Percentiles rank a stretch among this genome's conserved stretches.
phyloP scores from a whole-genome alignment of 495 filamentous ascomycete genomes.

The Podospora pseudoanserina region DNA sequence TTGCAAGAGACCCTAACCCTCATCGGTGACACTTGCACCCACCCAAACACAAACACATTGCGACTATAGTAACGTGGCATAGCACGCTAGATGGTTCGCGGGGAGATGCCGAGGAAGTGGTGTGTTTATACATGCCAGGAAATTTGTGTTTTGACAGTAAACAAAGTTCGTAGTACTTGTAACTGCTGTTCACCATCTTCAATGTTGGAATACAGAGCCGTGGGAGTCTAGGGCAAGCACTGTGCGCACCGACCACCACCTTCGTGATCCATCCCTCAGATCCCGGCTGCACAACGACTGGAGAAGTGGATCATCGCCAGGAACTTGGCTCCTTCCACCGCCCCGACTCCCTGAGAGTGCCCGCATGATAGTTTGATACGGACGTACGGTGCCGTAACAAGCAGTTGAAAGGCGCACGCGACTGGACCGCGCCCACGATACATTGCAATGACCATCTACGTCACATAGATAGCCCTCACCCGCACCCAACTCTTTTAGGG shows the following conservation, averaged over 20 bases:
- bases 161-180: not conserved
- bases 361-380: not conserved
- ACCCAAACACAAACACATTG: too few species aligned
- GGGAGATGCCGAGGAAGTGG: not conserved
- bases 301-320: conserved; percentile 1
- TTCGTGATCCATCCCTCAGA: not conserved
- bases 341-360: not conserved
- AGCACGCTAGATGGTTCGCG: not conserved
- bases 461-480: not conserved
- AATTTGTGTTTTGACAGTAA: not conserved
- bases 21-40: not conserved
- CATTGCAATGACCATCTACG: not conserved
- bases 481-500: conserved; percentile 2
- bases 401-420: conserved; percentile 2
- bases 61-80: not conserved
- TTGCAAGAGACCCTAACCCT: not conserved
- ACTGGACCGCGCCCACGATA: conserved; percentile 5
- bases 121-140: not conserved
- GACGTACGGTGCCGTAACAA: not conserved
- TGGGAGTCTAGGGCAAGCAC: not conserved
- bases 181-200: not conserved
- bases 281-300: not conserved
- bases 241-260: conserved; percentile 3
- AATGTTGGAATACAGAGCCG: not conserved
- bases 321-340: not conserved